These are phyloP conservation scores for Xerocomellus dryophilus DNA, from an alignment of 768 basidiomycete species.

Conservation along the genomic window DNA sequence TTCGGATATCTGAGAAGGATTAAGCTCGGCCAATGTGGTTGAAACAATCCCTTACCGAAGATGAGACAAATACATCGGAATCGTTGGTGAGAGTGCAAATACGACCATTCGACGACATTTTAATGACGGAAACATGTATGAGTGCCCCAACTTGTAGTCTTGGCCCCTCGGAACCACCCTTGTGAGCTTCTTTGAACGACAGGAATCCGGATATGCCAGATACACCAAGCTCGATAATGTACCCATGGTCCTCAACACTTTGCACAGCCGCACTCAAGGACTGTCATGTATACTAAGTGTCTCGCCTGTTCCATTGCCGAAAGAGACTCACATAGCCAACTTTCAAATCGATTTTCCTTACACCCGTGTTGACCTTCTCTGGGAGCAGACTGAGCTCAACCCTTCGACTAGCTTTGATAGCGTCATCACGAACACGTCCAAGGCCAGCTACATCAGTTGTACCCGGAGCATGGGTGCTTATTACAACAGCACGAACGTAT, in stretches of 20 bases:
- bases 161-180: conserved; percentile 28
- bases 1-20: conserved; percentile 57
- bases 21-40: conserved; percentile 3
- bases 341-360: conserved; percentile 74
- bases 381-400: conserved; percentile 86
- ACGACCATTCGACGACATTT: conserved; percentile 72
- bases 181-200: conserved; percentile 66
- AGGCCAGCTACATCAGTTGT: conserved; percentile 55
- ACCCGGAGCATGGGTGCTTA: conserved; percentile 65
- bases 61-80: conserved; percentile 43
- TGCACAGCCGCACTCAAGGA: conserved; percentile 72
- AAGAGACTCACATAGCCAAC: conserved; percentile 63
- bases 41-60: conserved; percentile 63
- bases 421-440: conserved; percentile 64
- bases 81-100: conserved; percentile 70
- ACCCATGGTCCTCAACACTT: conserved; percentile 93
- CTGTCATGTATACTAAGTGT: conserved; percentile 37
- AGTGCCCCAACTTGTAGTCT: conserved; percentile 63
- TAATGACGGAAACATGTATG: conserved; percentile 62
- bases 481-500: conserved; percentile 78
- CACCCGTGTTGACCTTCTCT: conserved; percentile 76
- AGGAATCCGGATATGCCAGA: conserved; percentile 81
- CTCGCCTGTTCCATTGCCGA: background rate
- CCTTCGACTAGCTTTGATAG: conserved; percentile 63
- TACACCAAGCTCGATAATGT: conserved; percentile 82